These are phyloP conservation scores for Malus sylvestris DNA, from an alignment of 306 rosid genomes.

Conservation along the genomic window DNA sequence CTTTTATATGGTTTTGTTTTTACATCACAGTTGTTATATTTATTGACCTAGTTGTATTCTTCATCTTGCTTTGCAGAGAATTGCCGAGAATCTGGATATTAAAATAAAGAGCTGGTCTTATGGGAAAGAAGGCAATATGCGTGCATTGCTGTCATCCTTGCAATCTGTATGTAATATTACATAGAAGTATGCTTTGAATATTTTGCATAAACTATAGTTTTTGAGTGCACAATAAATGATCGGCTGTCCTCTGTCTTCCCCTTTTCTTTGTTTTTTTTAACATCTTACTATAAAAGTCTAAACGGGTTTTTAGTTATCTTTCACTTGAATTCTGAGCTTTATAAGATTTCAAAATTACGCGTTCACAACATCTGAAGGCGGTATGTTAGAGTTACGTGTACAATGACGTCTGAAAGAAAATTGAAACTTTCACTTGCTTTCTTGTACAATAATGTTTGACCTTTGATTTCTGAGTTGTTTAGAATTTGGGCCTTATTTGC, in stretches of 20 bases:
- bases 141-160: constrained; percentile 75
- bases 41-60: constrained; percentile 7
- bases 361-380: background rate
- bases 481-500: background rate
- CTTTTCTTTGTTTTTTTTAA: background rate
- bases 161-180: constrained; percentile 44
- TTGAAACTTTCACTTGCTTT: background rate
- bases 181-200: background rate
- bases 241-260: background rate
- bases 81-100: constrained; percentile 51
- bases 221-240: background rate
- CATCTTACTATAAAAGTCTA: background rate
- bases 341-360: background rate
- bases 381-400: background rate
- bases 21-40: background rate
- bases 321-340: background rate
- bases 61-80: constrained; percentile 44
- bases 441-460: background rate
- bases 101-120: constrained; percentile 80
- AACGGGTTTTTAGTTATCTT: background rate
- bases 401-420: background rate
- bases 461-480: background rate
- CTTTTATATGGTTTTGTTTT: background rate
- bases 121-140: constrained; percentile 89
- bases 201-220: background rate